Percentiles rank a stretch among this genome's conserved stretches.
phyloP scores from a whole-genome alignment of 805 yeast genomes.

The Lipomyces oligophaga region DNA sequence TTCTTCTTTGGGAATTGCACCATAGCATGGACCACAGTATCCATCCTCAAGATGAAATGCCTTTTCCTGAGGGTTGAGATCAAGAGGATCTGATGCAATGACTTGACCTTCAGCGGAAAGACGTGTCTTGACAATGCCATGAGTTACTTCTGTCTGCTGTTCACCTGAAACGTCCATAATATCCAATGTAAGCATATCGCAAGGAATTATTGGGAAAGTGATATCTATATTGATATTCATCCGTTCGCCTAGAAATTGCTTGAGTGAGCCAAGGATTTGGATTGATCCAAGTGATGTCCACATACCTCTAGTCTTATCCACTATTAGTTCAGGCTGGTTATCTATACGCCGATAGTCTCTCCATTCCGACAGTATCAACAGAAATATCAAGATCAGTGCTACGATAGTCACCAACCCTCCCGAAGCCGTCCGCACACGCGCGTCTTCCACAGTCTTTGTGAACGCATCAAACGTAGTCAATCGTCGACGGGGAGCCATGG shows the following conservation, averaged over 20 bases:
- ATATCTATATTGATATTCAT: slow-evolving; percentile 78
- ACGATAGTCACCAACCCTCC: slow-evolving; percentile 85
- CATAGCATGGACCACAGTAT: slow-evolving; percentile 89
- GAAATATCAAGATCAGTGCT: slow-evolving; percentile 57
- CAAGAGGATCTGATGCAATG: slow-evolving; percentile 43
- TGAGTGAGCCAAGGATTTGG: no score
- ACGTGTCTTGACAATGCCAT: slow-evolving; percentile 70
- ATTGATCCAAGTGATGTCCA: no score
- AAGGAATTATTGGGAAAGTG: slow-evolving; percentile 79
- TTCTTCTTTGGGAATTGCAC: slow-evolving; percentile 62
- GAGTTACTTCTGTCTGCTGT: slow-evolving; percentile 64
- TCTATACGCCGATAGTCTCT: slow-evolving; percentile 62
- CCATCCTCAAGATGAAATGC: slow-evolving; percentile 38
- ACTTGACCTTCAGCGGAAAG: slow-evolving; percentile 52
- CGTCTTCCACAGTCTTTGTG: slow-evolving; percentile 89
- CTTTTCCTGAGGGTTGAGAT: slow-evolving; percentile 35
- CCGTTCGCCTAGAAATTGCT: slow-evolving; percentile 58
- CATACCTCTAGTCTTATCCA: slow-evolving; percentile 53
- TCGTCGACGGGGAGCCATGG: slow-evolving; percentile 28
- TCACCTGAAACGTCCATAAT: slow-evolving; percentile 89
- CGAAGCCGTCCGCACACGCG: slow-evolving; percentile 76
- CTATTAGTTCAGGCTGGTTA: slow-evolving; percentile 78
- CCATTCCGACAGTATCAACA: slow-evolving; percentile 73
- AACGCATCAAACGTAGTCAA: slow-evolving; percentile 28
- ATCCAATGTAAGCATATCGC: slow-evolving; percentile 77